Percentiles rank a stretch among this genome's conserved stretches.
These are phyloP conservation scores for Adansonia gregorii DNA, from an alignment of 441 rosid genomes.

Conservation along the genomic window DNA sequence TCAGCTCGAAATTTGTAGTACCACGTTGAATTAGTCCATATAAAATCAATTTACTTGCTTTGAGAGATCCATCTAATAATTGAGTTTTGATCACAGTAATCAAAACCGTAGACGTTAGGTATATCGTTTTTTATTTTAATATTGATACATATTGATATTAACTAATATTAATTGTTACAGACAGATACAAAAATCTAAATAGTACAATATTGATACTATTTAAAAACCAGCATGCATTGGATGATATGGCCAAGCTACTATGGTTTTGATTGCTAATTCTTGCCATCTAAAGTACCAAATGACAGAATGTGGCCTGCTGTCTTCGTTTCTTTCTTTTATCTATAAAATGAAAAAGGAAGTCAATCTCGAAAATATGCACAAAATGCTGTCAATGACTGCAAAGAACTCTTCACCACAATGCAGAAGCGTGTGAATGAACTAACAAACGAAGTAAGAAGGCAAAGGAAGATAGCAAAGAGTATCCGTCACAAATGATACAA, in stretches of 20 bases:
- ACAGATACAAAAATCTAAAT: too few species aligned
- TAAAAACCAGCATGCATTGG: too few species aligned
- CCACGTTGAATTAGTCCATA: neutral
- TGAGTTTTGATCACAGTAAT: neutral
- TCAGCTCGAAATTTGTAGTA: neutral
- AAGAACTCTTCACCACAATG: neutral
- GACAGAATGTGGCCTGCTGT: too few species aligned
- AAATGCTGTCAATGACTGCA: neutral
- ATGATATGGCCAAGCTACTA: too few species aligned
- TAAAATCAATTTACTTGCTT: too few species aligned
- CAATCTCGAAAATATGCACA: neutral
- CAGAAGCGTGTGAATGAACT: neutral
- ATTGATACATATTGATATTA: too few species aligned
- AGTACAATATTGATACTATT: too few species aligned
- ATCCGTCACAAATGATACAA: neutral
- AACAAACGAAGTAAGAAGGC: neutral
- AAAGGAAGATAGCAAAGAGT: constrained; percentile 14
- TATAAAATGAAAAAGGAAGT: neutral
- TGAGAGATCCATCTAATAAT: neutral
- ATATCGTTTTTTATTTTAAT: too few species aligned
- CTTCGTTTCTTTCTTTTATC: too few species aligned
- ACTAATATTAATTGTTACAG: too few species aligned
- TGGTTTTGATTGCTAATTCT: neutral
- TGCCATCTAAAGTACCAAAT: neutral
- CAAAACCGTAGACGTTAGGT: too few species aligned